Base-by-base conservation (phyloP, 2,329 filamentous ascomycete species). In the Lithohypha guttulata region DNA sequence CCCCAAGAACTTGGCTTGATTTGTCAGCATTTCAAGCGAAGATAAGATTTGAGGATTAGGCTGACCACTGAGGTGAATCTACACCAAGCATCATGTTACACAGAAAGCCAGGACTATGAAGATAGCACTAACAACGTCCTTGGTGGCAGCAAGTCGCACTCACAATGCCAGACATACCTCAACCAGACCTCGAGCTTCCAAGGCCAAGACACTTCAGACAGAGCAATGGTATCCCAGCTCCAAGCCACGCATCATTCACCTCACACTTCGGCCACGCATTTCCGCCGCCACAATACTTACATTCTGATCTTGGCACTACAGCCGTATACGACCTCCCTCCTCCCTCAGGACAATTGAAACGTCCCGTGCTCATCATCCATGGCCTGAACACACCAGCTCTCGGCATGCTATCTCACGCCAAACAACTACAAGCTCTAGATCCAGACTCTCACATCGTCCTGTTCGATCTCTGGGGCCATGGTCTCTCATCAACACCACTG, bases 401-500 rank as follows among this genome's bases (percentile, higher is more conserved):
- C 3, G 68, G 69, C 15, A 51, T 73, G 37, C 51, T 61, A 0
- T 67, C 68, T 0, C 55, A 73, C 2, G 57, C 60, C 0, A 52
- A 45, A 4, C 45, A 50, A 0, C 54, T 74, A 1, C 54, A 57
- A 1, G 23, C 51, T 0, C 47, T 45, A 0, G 63, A 60, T 31
- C 60, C 66, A 0, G 18, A 46, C 0, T 51, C 66, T 0, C 56
- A 65, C 8, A 55, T 65, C 21, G 62, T 67, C 0, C 53, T 70
- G 1, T 13, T 70, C 10, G 70, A 74, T 40, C 60, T 66, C 8
- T 73, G 67, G 68, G 70, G 70, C 20, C 71, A 74, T 35, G 70
- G 70, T 0, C 52, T 74, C n/a, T 64, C 56, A 19, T 63, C 66
- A 4, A 71, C 69, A 0, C 70, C 70, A 0, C 2, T 66, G 1